phyloP scores from a whole-genome alignment of 2,329 filamentous ascomycete genomes.

The Catunica adiposa region DNA sequence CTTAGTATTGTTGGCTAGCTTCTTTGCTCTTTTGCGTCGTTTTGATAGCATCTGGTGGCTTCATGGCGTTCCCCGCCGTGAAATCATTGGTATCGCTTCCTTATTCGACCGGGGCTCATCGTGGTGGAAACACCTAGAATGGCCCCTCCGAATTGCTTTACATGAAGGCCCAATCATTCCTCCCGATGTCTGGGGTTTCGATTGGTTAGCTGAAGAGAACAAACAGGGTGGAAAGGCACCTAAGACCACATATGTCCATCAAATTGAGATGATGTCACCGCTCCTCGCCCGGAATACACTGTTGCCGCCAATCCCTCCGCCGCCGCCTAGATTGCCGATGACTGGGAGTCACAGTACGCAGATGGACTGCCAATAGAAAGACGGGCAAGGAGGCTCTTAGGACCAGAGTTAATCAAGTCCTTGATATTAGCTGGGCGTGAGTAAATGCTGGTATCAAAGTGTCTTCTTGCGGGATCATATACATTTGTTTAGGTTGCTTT shows the following conservation, averaged over 20 bases:
- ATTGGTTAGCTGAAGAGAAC: conserved; percentile 30
- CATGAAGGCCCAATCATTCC: conserved; percentile 38
- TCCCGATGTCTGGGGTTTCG: conserved; percentile 39
- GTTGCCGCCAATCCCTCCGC: conserved; percentile 13
- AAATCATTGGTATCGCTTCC: conserved; percentile 46
- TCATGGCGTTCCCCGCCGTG: conserved; percentile 45
- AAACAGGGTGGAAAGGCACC: conserved; percentile 16
- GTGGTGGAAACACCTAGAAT: conserved; percentile 46
- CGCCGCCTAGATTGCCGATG: conserved; percentile 10
- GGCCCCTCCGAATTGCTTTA: conserved; percentile 43
- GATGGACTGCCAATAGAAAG: conserved; percentile 11
- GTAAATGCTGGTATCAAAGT: background rate
- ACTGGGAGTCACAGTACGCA: background rate
- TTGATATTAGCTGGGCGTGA: background rate
- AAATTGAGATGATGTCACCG: conserved; percentile 26
- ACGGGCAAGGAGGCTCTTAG: background rate
- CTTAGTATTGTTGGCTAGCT: conserved; percentile 47
- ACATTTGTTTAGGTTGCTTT: background rate
- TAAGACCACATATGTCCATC: conserved; percentile 16
- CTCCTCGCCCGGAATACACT: conserved; percentile 20
- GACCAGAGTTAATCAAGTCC: background rate
- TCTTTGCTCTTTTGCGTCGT: conserved; percentile 47
- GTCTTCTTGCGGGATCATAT: background rate
- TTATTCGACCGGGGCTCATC: conserved; percentile 40
- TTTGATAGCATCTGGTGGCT: conserved; percentile 54